Evolutionary conservation across 129 eudicot genomes (phyloP).

Genomic region (Centella asiatica): DNA sequence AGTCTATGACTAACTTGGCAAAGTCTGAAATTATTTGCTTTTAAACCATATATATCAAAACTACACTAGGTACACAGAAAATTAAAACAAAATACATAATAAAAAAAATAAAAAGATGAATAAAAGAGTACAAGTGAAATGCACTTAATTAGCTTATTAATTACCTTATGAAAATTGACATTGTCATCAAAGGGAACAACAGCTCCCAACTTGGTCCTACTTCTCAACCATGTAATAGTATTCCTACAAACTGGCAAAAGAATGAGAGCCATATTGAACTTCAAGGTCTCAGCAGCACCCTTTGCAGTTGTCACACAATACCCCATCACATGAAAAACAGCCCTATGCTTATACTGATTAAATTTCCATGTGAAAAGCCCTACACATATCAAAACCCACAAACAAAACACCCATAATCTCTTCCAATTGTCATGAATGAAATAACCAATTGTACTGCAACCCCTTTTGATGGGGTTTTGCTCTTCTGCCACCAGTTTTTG

Average conservation of each 20-base stretch:
- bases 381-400: conserved; percentile 40
- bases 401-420: conserved; percentile 44
- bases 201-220: conserved; percentile 40
- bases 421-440: conserved; percentile 56
- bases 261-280: conserved; percentile 61
- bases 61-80: too few relatives aligned
- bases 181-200: conserved; percentile 54
- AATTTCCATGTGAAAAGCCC: conserved; percentile 54
- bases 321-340: conserved; percentile 50
- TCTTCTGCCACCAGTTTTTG: conserved; percentile 29
- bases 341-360: conserved; percentile 49
- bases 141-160: too few relatives aligned
- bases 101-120: too few relatives aligned
- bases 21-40: too few relatives aligned
- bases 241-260: conserved; percentile 60
- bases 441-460: conserved; percentile 23
- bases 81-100: too few relatives aligned
- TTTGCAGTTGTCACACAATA: conserved; percentile 51
- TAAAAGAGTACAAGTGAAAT: too few relatives aligned
- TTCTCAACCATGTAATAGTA: conserved; percentile 54
- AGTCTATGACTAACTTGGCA: too few relatives aligned
- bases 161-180: conserved; percentile 55
- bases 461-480: conserved; percentile 27
- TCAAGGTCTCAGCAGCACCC: conserved; percentile 60
- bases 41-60: too few relatives aligned